Evolutionary conservation across 208 protist genomes (phyloP).

Genomic region (Leishmania major): DNA sequence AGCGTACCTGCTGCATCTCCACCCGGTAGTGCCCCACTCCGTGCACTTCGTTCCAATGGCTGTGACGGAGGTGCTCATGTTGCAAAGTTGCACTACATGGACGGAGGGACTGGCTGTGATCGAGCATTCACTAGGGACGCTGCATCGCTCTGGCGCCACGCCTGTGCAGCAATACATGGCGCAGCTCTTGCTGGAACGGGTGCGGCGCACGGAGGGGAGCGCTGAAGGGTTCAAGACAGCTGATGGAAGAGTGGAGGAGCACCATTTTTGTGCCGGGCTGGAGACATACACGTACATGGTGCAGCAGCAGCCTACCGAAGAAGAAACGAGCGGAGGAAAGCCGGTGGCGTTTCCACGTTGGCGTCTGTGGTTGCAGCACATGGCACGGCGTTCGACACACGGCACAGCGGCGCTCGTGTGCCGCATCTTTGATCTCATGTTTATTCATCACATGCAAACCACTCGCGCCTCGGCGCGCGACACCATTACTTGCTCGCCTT

Average conservation of each 20-base stretch:
- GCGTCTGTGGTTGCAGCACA: slow-evolving; percentile 6
- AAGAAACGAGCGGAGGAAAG: not conserved
- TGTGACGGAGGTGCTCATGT: slow-evolving; percentile 47
- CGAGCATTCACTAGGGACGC: slow-evolving; percentile 48
- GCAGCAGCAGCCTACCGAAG: not conserved
- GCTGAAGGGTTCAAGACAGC: not conserved
- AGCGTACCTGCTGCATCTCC: slow-evolving; percentile 8
- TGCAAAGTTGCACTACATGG: slow-evolving; percentile 35
- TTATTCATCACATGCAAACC: slow-evolving; percentile 4
- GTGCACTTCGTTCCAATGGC: slow-evolving; percentile 51
- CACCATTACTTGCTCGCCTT: not conserved
- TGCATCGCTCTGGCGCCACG: slow-evolving; percentile 38
- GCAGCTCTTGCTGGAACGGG: slow-evolving; percentile 31
- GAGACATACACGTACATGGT: slow-evolving; percentile 17
- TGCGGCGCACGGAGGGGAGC: slow-evolving; percentile 11
- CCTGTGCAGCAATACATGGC: slow-evolving; percentile 58
- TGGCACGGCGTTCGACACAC: not conserved
- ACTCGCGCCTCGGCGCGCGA: not conserved
- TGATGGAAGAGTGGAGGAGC: not conserved
- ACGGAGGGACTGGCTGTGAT: slow-evolving; percentile 33
- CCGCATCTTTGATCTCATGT: slow-evolving; percentile 22
- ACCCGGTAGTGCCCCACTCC: slow-evolving; percentile 47
- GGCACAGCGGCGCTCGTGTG: slow-evolving; percentile 26
- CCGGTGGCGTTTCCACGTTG: not conserved
- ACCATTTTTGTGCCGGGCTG: slow-evolving; percentile 12